A percentile compares a stretch with the other conserved stretches of the same genome.
Evolutionary conservation across 768 basidiomycete genomes (phyloP).

Genomic region (Termitomyces sp.): DNA sequence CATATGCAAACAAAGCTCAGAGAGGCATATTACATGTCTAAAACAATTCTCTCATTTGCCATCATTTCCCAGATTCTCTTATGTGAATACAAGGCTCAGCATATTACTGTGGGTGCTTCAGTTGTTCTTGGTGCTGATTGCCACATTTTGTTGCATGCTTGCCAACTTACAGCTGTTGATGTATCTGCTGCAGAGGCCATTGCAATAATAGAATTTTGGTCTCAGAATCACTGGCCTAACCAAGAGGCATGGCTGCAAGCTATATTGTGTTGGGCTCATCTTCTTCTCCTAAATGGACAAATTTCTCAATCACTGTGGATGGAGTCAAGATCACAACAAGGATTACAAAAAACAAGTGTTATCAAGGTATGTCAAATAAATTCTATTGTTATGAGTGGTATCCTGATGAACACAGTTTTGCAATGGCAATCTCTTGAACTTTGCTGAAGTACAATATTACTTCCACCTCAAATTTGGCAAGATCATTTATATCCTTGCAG

Average conservation of each 20-base stretch:
- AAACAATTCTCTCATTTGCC: not conserved
- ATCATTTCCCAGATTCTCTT: not conserved
- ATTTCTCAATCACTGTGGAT: constrained; percentile 17
- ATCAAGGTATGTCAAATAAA: too few relatives aligned
- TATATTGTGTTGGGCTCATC: constrained; percentile 15
- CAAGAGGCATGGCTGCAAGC: not conserved
- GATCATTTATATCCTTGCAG: not conserved
- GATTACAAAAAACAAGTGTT: not conserved
- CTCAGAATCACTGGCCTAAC: too few relatives aligned
- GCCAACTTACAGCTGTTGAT: too few relatives aligned
- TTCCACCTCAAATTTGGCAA: not conserved
- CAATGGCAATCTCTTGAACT: not conserved
- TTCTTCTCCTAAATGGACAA: constrained; percentile 10
- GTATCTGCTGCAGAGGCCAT: too few relatives aligned
- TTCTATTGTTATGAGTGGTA: too few relatives aligned
- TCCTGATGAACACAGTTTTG: too few relatives aligned
- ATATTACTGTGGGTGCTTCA: too few relatives aligned
- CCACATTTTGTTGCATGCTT: too few relatives aligned
- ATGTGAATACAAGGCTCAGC: too few relatives aligned
- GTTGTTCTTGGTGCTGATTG: too few relatives aligned
- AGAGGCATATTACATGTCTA: not conserved
- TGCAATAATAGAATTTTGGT: too few relatives aligned
- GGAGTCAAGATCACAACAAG: constrained; percentile 1
- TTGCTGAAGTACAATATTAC: too few relatives aligned
- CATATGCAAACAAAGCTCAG: not conserved